Evolutionary conservation across 257 asterid genomes (phyloP), one percentile per base, ranked within the genome.

Genomic region (Leptodermis oblonga): DNA sequence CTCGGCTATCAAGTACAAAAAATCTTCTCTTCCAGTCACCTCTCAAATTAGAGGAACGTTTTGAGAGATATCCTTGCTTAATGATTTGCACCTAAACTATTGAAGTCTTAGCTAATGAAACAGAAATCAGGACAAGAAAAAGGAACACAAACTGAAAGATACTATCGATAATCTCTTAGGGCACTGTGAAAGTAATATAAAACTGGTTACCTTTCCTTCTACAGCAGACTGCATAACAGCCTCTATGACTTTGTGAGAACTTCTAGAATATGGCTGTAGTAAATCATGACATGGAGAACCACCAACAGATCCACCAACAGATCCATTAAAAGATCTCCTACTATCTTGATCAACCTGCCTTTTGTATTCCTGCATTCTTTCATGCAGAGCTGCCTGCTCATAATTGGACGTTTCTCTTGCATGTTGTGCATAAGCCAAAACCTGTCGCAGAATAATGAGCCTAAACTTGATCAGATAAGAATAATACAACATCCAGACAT

Each of bases 11-110:
- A 67, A 95, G 98, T 70, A 95, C 99, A 80, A 95, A 95, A 80
- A 95, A 95, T 83, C 99, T 86, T 88, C 99, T 85, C 86, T 95
- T 95, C 99, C 99, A 95, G 72, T 95, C 99, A 55, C 98, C 99
- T 77, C 99, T 88, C 77, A 91, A 79, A 81, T 82, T 95, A 22
- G 99, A 92, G 30, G 99, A 95, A 26, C 95, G 93, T 83, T 95
- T 94, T 0, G 99, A 92, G 68, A 95, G 98, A 82, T 95, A 95
- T 56, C 99, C 99, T 81, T 95, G 99, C 81, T 97, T 81, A 70
- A 95, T 95, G 62, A 97, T 95, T 88, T 95, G 98, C 70, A 95
- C 99, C 99, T 95, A 88, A 83, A 90, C 86, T 83, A 82, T 79
- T 87, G 85, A 87, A 81, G 70, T 73, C 71, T 79, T 80, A 82